phyloP scores from a whole-genome alignment of 306 rosid genomes.

The Heteromeles arbutifolia region DNA sequence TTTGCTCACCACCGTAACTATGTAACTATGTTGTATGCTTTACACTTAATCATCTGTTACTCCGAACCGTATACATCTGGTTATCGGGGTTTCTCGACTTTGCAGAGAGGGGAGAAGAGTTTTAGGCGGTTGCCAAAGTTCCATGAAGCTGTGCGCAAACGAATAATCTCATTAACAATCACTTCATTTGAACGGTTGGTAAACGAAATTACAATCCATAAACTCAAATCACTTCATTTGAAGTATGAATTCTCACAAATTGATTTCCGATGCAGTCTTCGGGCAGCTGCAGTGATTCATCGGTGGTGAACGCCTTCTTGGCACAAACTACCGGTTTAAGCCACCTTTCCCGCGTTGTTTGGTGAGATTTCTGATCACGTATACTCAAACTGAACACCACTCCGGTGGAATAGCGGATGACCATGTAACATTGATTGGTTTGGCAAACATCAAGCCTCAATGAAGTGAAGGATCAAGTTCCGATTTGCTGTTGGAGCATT shows the following conservation, averaged over 20 bases:
- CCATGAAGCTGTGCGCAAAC: no score
- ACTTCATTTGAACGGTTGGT: not conserved
- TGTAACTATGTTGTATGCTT: no score
- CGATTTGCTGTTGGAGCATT: slow-evolving; percentile 15
- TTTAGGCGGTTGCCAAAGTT: no score
- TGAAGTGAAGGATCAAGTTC: slow-evolving; percentile 19
- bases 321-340: not conserved
- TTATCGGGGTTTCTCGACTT: no score
- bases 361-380: not conserved
- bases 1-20: no score
- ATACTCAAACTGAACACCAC: not conserved
- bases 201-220: not conserved
- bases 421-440: not conserved
- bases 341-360: not conserved
- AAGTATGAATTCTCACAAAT: not conserved
- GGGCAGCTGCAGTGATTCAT: not conserved
- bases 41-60: no score
- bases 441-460: slow-evolving; percentile 5
- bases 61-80: no score
- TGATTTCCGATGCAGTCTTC: not conserved
- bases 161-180: no score
- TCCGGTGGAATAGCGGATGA: not conserved
- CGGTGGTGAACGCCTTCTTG: not conserved
- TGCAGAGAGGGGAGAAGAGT: no score
- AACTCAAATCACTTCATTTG: not conserved